Percentiles rank a stretch among this genome's conserved stretches.
Evolutionary conservation across 208 protist species (phyloP).

Genomic region (Leishmania lainsoni): DNA sequence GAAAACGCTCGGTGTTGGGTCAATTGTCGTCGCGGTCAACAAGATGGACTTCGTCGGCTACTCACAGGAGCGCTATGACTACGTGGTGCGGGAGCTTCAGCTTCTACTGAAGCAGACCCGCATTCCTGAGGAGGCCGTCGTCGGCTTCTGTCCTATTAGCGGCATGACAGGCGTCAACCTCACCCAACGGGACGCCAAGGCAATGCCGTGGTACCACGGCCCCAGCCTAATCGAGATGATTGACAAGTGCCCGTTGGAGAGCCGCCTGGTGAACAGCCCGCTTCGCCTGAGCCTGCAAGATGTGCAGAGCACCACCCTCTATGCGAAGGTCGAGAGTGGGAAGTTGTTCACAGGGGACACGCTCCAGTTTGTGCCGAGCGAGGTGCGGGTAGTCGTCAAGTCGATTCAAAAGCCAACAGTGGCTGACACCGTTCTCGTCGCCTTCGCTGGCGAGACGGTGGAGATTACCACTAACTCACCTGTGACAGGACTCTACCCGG

Average conservation of each 20-base stretch:
- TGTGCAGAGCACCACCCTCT: constrained; percentile 57
- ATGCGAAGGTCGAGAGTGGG: constrained; percentile 84
- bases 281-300: constrained; percentile 82
- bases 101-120: constrained; percentile 94
- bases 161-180: constrained; percentile 81
- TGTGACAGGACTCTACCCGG: constrained; percentile 61
- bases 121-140: constrained; percentile 64
- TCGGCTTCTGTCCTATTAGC: constrained; percentile 82
- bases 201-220: constrained; percentile 79
- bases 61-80: constrained; percentile 91
- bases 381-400: constrained; percentile 57
- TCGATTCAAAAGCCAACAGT: constrained; percentile 67
- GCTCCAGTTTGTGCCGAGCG: constrained; percentile 62
- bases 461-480: constrained; percentile 60
- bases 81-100: constrained; percentile 90
- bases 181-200: constrained; percentile 16
- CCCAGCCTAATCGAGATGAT: constrained; percentile 70
- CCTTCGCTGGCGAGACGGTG: constrained; percentile 77
- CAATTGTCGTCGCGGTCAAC: constrained; percentile 98
- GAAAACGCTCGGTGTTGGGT: constrained; percentile 97
- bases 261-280: constrained; percentile 59
- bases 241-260: constrained; percentile 74
- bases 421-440: constrained; percentile 52
- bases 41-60: constrained; percentile 99
- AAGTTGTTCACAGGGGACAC: constrained; percentile 44